Evolutionary conservation across 2,329 filamentous ascomycete species (phyloP), one percentile per base, ranked within the genome.

Genomic region (Colletotrichum sp.): DNA sequence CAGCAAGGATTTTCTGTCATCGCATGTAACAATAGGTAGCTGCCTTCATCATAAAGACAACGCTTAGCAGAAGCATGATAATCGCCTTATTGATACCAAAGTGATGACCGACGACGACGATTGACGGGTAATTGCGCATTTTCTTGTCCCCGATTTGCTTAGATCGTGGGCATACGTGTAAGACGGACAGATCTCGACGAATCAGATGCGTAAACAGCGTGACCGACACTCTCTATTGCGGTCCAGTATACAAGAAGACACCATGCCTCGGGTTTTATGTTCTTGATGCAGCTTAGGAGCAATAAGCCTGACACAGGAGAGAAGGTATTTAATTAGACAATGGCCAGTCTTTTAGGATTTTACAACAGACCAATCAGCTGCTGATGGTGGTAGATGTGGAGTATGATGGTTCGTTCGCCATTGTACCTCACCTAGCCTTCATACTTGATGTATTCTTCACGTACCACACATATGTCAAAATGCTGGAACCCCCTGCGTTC

Each of bases 261-360:
- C 5, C 8, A n/a, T 44, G 39, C 18, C 39, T 44, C 18, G 0
- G 18, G 18, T n/a, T 44, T 0, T n/a, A n/a, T n/a, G 18, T 44
- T 44, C 39, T 4, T 44, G 18, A 44, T n/a, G 39, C 8, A 44
- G 39, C 18, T n/a, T 44, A 6, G 39, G 39, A 44, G 39, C 39
- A 44, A 44, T n/a, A n/a, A n/a, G 39, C 0, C 16, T 44, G 16
- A 44, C 36, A 44, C 4, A 10, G 8, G 18, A 18, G 39, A 44
- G 18, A 44, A 18, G 36, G 36, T 10, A 18, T 44, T 9, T 18
- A 5, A 44, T 9, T 5, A 18, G 1, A 39, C 16, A 18, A 9
- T 44, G 39, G 3, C 18, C 8, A 44, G 18, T 44, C 39, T 39
- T 39, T 39, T 18, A 39, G 36, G 16, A 18, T 39, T 18, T 18